Evolutionary conservation across 331 rosid species (phyloP), one percentile per base, ranked within the genome.

Genomic region (Quercus phellos): DNA sequence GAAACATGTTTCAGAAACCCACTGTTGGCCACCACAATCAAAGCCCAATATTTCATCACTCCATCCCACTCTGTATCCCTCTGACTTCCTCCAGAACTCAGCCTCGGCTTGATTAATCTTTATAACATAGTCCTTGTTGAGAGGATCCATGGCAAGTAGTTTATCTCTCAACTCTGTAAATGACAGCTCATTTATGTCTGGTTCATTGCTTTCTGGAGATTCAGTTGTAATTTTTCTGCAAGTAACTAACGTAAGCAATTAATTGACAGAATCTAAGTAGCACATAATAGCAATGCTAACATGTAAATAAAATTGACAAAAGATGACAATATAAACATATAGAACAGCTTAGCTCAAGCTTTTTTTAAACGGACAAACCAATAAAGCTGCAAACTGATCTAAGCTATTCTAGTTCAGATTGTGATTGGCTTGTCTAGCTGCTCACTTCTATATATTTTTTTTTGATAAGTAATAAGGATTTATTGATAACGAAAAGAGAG

Each of bases 11-110:
- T 94, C 98, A 3, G 99, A 94, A 77, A 94, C 98, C 99, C 99
- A 94, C 81, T 92, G 99, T 79, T 94, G 99, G 72, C 99, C 98
- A 74, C 99, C 99, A 81, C 99, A 94, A 84, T 94, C 99, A 82
- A 94, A 94, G 59, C 97, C 98, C 84, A 94, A 85, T 84, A 94
- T 90, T 88, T 92, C 98, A 86, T 94, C 98, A 82, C 98, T 94
- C 99, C 99, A 94, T 84, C 99, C 99, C 61, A 94, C 96, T 85
- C 97, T 88, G 77, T 90, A 94, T 74, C 99, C 98, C 84, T 94
- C 98, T 2, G 96, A 92, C 84, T 92, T 94, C 78, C 68, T 82
- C 99, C 99, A 92, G 88, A 88, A 94, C 71, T 92, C 94, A 27
- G 98, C 97, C 92, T 94, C 99, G 19, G 96, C 98, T 86, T 87